Base-by-base conservation (phyloP, 129 eudicot species). In the Saposhnikovia divaricata region DNA sequence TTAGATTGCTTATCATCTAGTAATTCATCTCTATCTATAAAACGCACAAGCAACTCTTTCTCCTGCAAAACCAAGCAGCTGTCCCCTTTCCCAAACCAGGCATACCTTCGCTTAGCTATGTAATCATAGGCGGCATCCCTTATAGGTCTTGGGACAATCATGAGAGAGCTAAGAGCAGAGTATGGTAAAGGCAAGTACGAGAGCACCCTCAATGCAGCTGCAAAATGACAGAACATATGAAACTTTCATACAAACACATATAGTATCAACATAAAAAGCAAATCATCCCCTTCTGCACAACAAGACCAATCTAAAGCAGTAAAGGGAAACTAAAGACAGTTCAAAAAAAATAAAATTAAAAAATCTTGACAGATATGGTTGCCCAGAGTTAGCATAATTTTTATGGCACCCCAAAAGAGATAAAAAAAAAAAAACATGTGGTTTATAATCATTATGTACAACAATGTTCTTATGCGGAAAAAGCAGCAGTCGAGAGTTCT, bases 131-230 rank as follows among this genome's bases (percentile, higher is more conserved):
- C 86, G 77, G 91, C 93, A 89, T 96, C 99, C 81, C 98, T 83
- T 79, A 92, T 28, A 14, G 94, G 97, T 81, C 91, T 75, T 47
- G 99, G 97, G n/a, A 95, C 79, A 15, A 90, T 57, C 85, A 82
- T 80, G 45, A 95, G 88, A 71, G 80, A 15, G 83, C 97, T 89
- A 79, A 90, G 83, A 39, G 88, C 87, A 21, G 96, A 92, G 83
- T 92, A 92, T 27, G 99, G 97, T 38, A 87, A 82, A 74, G 97
- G 98, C 87, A 90, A 85, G 90, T 96, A 86, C 23, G 99, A 90
- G 34, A 90, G 78, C 48, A 92, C 99, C 79, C 80, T 90, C 87
- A 96, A 50, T 28, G 95, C 98, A 89, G 98, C 99, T 96, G 92
- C 88, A 83, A 40, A 51, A 31, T 51, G n/a, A 46, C 23, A 27